A percentile compares a stretch with the other conserved stretches of the same genome.
phyloP scores from a whole-genome alignment of 2,329 filamentous ascomycete genomes.

The Xylaria sp. region DNA sequence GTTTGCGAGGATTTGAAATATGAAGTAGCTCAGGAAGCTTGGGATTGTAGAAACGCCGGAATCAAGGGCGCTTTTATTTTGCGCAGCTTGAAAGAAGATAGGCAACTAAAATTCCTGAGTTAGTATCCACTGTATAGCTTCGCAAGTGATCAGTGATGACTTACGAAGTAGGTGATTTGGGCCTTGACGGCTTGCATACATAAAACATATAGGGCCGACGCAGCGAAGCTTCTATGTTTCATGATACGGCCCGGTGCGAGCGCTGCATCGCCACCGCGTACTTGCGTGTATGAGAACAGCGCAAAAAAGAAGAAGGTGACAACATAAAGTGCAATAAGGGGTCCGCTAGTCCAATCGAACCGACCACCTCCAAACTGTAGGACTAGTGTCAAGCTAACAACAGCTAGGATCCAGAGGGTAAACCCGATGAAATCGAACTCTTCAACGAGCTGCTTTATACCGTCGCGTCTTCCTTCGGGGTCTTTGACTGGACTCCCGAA shows the following conservation, averaged over 20 bases:
- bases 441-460: background rate
- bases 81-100: background rate
- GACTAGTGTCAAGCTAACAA: background rate
- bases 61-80: background rate
- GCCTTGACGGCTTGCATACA: background rate
- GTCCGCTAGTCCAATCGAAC: slow-evolving; percentile 1
- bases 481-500: slow-evolving; percentile 2
- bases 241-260: background rate
- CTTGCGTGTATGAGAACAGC: background rate
- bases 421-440: background rate
- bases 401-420: background rate
- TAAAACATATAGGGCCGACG: background rate
- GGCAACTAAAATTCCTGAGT: background rate
- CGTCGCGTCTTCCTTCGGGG: background rate
- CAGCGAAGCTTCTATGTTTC: slow-evolving; percentile 5
- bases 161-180: background rate
- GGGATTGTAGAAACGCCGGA: background rate
- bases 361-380: background rate
- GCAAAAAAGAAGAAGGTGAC: background rate
- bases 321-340: background rate
- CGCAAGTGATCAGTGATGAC: background rate
- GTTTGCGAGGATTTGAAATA: background rate
- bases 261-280: background rate
- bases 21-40: background rate
- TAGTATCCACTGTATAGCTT: background rate